Evolutionary conservation across 2,329 filamentous ascomycete species (phyloP).

Genomic region (Microcyclospora pomicola): DNA sequence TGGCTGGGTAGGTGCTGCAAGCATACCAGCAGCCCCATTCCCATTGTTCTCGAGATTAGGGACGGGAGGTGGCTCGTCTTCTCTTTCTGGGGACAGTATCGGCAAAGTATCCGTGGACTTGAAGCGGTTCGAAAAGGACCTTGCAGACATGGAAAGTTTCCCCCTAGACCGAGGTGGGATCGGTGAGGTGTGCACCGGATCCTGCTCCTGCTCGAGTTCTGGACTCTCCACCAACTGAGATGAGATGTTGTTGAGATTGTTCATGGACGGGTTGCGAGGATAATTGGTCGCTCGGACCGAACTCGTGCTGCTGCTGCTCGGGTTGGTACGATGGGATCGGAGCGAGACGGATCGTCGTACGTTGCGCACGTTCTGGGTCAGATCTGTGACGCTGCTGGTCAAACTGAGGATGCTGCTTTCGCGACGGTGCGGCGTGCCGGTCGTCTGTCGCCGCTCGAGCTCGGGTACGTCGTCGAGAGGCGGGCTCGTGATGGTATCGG

Average conservation of each 20-base stretch:
- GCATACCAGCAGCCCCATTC: slow-evolving; percentile 2
- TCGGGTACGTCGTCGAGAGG: slow-evolving; percentile 2
- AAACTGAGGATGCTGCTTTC: slow-evolving; percentile 17
- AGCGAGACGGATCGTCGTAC: slow-evolving; percentile 29
- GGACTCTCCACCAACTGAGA: slow-evolving; percentile 22
- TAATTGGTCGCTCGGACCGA: slow-evolving; percentile 19
- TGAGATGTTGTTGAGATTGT: slow-evolving; percentile 1
- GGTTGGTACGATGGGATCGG: slow-evolving; percentile 22
- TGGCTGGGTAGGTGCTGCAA: slow-evolving; percentile 3
- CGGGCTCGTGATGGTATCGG: neutral
- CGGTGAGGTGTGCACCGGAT: neutral
- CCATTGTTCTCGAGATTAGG: slow-evolving; percentile 2
- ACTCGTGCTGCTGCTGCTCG: slow-evolving; percentile 10
- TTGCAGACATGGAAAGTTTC: slow-evolving; percentile 7
- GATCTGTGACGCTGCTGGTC: slow-evolving; percentile 21
- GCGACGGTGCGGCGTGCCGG: slow-evolving; percentile 6
- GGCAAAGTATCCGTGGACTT: slow-evolving; percentile 11
- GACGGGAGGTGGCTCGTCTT: slow-evolving; percentile 1
- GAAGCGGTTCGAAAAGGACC: slow-evolving; percentile 8
- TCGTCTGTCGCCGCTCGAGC: neutral
- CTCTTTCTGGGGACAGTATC: neutral
- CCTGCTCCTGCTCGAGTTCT: neutral
- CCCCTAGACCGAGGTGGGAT: slow-evolving; percentile 5
- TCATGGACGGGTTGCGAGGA: slow-evolving; percentile 13
- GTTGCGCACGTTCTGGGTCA: slow-evolving; percentile 26